Percentiles rank a stretch among this genome's conserved stretches.
Evolutionary conservation across 148 eudicot species (phyloP).

Genomic region (Bassia scoparia): DNA sequence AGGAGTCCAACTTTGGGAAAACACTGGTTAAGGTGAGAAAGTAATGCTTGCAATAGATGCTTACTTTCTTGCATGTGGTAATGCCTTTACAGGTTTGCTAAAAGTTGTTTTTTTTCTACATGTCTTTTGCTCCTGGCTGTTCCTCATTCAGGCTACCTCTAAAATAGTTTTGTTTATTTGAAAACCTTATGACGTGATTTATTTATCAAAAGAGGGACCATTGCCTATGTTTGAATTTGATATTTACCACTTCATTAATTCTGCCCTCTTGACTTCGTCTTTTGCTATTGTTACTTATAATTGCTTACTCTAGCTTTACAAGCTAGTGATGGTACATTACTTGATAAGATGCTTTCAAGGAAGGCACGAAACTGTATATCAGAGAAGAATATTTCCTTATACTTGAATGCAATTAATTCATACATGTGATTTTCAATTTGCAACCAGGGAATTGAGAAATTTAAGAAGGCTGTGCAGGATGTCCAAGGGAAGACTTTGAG

Average conservation of each 20-base stretch:
- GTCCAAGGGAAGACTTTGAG: conserved; percentile 64
- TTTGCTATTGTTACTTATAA: too few species aligned
- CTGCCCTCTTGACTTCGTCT: too few species aligned
- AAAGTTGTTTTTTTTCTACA: not conserved
- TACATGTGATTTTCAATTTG: conserved; percentile 5
- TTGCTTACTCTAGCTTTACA: not conserved
- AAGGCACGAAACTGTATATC: not conserved
- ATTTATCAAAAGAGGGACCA: too few species aligned
- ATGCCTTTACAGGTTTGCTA: not conserved
- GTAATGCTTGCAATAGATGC: conserved; percentile 5
- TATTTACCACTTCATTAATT: too few species aligned
- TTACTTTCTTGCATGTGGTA: too few species aligned
- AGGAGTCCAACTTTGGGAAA: conserved; percentile 86
- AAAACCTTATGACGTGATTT: too few species aligned
- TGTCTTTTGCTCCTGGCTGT: not conserved
- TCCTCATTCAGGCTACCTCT: not conserved
- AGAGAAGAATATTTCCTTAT: too few species aligned
- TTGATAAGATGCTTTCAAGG: not conserved
- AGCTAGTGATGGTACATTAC: not conserved
- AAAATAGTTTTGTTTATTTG: too few species aligned
- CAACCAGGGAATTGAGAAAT: conserved; percentile 78
- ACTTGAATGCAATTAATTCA: not conserved
- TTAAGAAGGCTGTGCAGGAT: conserved; percentile 77
- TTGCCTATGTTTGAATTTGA: too few species aligned
- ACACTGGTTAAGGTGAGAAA: conserved; percentile 72